These are phyloP conservation scores for Oldenlandia corymbosa DNA, from an alignment of 257 asterid species.

Conservation along the genomic window DNA sequence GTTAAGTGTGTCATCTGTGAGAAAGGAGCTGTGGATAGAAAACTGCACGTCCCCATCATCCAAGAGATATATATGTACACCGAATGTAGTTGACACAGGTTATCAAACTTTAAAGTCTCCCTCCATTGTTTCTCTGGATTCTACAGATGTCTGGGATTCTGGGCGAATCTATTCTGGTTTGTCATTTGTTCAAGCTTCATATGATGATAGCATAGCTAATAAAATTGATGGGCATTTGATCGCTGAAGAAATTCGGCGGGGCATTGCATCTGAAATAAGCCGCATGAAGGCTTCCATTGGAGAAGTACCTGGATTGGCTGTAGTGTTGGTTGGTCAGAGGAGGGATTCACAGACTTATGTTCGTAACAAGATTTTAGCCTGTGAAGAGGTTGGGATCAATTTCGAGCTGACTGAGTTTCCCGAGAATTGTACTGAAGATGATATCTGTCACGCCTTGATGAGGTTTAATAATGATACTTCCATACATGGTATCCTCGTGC, in stretches of 20 bases:
- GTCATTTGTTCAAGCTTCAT: constrained; percentile 20
- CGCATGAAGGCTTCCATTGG: constrained; percentile 57
- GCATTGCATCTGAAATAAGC: constrained; percentile 59
- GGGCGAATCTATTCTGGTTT: constrained; percentile 18
- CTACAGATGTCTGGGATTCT: constrained; percentile 49
- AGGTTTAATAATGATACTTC: constrained; percentile 59
- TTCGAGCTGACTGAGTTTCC: constrained; percentile 47
- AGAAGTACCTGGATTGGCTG: constrained; percentile 78
- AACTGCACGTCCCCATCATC: neutral
- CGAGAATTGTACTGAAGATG: constrained; percentile 54
- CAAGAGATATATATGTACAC: constrained; percentile 30
- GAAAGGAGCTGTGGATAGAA: neutral
- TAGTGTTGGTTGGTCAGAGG: constrained; percentile 72
- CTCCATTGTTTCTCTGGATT: constrained; percentile 55
- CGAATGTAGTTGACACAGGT: constrained; percentile 6
- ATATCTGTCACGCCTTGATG: constrained; percentile 50
- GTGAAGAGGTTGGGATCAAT: constrained; percentile 82
- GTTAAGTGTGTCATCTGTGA: neutral
- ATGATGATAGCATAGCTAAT: constrained; percentile 31
- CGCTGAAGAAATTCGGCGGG: constrained; percentile 62
- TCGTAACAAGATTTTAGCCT: constrained; percentile 60
- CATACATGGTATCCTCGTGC: constrained; percentile 77
- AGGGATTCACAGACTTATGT: constrained; percentile 72
- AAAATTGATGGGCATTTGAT: constrained; percentile 59
- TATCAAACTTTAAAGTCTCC: constrained; percentile 46